A percentile compares a stretch with the other conserved stretches of the same genome.
phyloP scores from a whole-genome alignment of 2,329 filamentous ascomycete species.

The Penicillium glabrum region DNA sequence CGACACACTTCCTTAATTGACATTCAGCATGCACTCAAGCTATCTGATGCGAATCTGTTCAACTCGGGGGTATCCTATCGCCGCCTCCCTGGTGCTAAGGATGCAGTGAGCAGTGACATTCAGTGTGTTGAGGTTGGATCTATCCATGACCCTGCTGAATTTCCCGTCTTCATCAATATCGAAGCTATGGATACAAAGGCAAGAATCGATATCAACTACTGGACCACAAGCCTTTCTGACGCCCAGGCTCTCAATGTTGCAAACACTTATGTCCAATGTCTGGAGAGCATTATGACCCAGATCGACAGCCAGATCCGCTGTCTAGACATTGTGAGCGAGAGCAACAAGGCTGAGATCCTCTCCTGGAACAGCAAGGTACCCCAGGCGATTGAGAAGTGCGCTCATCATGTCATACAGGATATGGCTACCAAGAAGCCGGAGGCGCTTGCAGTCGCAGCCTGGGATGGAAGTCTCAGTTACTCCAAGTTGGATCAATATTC shows the following conservation, averaged over 20 bases:
- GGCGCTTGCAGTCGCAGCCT: conserved; percentile 29
- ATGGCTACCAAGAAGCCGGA: conserved; percentile 24
- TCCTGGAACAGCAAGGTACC: conserved; percentile 31
- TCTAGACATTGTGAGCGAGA: conserved; percentile 41
- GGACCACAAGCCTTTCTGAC: conserved; percentile 41
- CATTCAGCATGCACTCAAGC: conserved; percentile 46
- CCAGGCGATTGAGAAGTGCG: conserved; percentile 24
- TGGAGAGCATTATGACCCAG: conserved; percentile 41
- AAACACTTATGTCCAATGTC: conserved; percentile 35
- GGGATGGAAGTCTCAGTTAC: conserved; percentile 37
- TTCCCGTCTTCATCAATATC: conserved; percentile 50
- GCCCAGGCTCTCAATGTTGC: conserved; percentile 41
- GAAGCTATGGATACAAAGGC: conserved; percentile 45
- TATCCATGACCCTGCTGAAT: conserved; percentile 51
- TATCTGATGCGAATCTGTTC: conserved; percentile 43
- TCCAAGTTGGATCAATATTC: conserved; percentile 33
- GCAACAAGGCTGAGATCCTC: conserved; percentile 30
- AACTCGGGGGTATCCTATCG: conserved; percentile 52
- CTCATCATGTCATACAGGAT: conserved; percentile 29
- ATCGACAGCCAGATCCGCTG: conserved; percentile 31
- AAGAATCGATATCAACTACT: conserved; percentile 42
- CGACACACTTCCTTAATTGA: conserved; percentile 48
- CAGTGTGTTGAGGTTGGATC: conserved; percentile 40
- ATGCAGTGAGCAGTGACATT: conserved; percentile 27
- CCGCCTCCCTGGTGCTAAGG: conserved; percentile 35